phyloP scores from a whole-genome alignment of 345 rosid species.

The Angophora floribunda region DNA sequence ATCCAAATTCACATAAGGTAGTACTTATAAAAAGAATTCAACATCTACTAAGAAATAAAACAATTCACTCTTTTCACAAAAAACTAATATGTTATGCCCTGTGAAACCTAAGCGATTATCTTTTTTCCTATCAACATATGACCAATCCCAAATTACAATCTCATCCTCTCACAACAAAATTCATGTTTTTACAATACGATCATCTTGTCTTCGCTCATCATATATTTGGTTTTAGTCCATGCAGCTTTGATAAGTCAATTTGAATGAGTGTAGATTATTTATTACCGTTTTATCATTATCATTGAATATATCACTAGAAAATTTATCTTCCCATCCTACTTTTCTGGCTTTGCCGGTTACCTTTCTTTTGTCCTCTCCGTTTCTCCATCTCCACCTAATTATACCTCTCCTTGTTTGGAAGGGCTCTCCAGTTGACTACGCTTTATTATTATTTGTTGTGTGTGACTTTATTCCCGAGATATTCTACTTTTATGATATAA shows the following conservation, averaged over 20 bases:
- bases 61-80: background rate
- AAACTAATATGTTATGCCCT: background rate
- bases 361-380: too few species aligned
- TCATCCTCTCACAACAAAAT: background rate
- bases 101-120: background rate
- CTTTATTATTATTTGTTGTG: background rate
- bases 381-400: too few species aligned
- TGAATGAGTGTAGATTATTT: background rate
- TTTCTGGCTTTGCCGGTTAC: too few species aligned
- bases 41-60: background rate
- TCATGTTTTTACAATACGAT: background rate
- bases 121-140: background rate
- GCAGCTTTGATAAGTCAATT: background rate
- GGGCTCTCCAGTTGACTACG: background rate
- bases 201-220: background rate
- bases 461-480: background rate
- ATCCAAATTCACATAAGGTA: background rate
- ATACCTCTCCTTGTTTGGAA: background rate
- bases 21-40: background rate
- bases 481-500: background rate
- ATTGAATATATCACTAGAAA: too few species aligned
- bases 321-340: too few species aligned
- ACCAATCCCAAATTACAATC: background rate
- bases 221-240: background rate
- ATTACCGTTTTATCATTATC: too few species aligned